Conservation (phyloP, 805 yeast genomes). For the Saturnispora dispora region DNA sequence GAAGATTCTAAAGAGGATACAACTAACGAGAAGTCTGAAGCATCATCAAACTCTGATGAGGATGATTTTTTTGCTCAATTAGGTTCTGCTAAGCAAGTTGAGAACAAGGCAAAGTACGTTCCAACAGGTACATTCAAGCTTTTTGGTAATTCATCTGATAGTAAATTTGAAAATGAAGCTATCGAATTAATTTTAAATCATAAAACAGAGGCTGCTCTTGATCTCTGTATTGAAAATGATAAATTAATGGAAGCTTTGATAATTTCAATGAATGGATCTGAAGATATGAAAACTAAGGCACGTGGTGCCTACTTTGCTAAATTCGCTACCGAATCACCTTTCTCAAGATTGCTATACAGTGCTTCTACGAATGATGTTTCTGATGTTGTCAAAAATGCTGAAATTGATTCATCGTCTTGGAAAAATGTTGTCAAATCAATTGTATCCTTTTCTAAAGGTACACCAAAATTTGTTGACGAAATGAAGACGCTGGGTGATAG, state of each 20-base stretch:
- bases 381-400: constrained; percentile 72
- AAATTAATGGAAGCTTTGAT: constrained; percentile 72
- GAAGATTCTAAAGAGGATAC: neutral
- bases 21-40: constrained; percentile 15
- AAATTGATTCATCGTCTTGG: constrained; percentile 60
- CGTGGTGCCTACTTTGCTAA: constrained; percentile 61
- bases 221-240: constrained; percentile 52
- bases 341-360: constrained; percentile 68
- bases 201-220: constrained; percentile 57
- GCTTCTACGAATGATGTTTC: constrained; percentile 42
- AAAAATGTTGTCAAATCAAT: constrained; percentile 67
- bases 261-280: constrained; percentile 62
- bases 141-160: constrained; percentile 13
- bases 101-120: constrained; percentile 19
- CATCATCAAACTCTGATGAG: constrained; percentile 18
- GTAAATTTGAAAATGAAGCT: constrained; percentile 38
- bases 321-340: constrained; percentile 39
- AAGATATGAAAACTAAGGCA: constrained; percentile 56
- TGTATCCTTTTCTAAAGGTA: constrained; percentile 38
- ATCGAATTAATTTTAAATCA: constrained; percentile 49
- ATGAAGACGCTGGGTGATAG: constrained; percentile 73
- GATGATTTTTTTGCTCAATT: constrained; percentile 34
- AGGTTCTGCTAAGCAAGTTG: constrained; percentile 16
- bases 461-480: constrained; percentile 41
- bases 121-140: constrained; percentile 51